Conservation (phyloP, 495 filamentous ascomycete genomes). For the Penicillium malachiteum region DNA sequence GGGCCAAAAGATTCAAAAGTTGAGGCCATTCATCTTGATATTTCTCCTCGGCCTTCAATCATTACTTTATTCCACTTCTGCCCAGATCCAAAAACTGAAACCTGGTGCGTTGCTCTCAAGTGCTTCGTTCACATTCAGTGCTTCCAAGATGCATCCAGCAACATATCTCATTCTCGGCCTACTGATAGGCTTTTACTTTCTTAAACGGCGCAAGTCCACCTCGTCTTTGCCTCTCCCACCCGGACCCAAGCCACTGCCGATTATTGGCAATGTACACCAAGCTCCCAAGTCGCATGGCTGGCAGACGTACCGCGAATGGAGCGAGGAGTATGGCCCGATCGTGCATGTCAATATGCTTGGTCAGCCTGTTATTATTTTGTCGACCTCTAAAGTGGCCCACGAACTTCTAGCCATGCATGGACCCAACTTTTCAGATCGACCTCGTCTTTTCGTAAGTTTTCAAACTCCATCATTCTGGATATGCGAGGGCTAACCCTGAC, state of each 20-base stretch:
- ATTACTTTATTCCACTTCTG: no score
- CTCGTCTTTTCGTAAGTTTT: neutral
- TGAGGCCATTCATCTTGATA: no score
- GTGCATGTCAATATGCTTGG: slow-evolving; percentile 25
- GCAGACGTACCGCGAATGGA: slow-evolving; percentile 55
- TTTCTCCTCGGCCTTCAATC: no score
- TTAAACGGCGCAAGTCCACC: neutral
- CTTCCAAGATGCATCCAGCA: neutral
- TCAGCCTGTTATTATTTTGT: slow-evolving; percentile 28
- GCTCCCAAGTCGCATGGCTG: slow-evolving; percentile 54
- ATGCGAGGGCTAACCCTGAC: neutral
- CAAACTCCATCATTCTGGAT: neutral
- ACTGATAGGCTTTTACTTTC: neutral
- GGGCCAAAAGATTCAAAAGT: no score
- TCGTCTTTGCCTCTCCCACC: slow-evolving; percentile 43
- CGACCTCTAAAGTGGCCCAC: slow-evolving; percentile 26
- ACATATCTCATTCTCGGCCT: neutral
- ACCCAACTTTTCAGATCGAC: neutral
- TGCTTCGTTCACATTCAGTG: no score
- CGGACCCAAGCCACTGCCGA: slow-evolving; percentile 52
- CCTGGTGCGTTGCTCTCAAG: no score
- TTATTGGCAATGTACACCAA: slow-evolving; percentile 58
- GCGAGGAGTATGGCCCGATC: slow-evolving; percentile 43
- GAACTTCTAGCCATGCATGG: slow-evolving; percentile 27
- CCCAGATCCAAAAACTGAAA: no score